phyloP scores from a whole-genome alignment of 2,329 filamentous ascomycete genomes.

The Diplodia intermedia region DNA sequence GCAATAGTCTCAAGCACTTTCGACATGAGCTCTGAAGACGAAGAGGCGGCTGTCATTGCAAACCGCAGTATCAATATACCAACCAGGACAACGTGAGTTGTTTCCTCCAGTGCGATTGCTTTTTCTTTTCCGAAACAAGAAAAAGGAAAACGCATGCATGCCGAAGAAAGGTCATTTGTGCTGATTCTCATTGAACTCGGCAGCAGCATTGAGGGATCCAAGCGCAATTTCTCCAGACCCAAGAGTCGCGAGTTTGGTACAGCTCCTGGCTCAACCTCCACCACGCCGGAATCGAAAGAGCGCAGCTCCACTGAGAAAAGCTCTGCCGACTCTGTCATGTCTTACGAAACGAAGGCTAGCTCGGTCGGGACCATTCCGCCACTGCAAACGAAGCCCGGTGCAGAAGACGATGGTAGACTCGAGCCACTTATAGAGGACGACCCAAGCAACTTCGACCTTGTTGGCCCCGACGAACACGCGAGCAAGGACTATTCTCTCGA shows the following conservation, averaged over 20 bases:
- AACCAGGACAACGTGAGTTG: constrained; percentile 14
- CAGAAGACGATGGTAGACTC: constrained; percentile 53
- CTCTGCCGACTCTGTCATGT: constrained; percentile 47
- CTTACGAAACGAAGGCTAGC: constrained; percentile 44
- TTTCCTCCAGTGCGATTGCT: no score
- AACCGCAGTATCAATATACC: constrained; percentile 8
- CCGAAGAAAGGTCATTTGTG: not conserved
- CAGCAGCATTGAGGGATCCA: constrained; percentile 13
- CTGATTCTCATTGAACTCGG: not conserved
- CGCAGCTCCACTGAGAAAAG: constrained; percentile 36
- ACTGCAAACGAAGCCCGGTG: constrained; percentile 52
- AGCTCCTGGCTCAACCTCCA: constrained; percentile 32
- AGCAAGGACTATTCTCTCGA: constrained; percentile 63
- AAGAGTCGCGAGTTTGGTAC: constrained; percentile 33
- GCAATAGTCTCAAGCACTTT: constrained; percentile 15
- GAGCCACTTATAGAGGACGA: constrained; percentile 61
- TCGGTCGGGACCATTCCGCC: constrained; percentile 47
- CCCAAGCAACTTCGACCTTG: constrained; percentile 61
- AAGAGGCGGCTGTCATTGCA: not conserved
- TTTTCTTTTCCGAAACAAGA: not conserved
- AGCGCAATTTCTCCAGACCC: constrained; percentile 32
- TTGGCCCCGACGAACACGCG: constrained; percentile 50
- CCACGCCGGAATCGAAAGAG: constrained; percentile 37
- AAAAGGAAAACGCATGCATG: not conserved
- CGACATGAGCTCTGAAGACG: constrained; percentile 28